phyloP scores from a whole-genome alignment of 2,329 filamentous ascomycete genomes.

The Fusarium ambrosium region DNA sequence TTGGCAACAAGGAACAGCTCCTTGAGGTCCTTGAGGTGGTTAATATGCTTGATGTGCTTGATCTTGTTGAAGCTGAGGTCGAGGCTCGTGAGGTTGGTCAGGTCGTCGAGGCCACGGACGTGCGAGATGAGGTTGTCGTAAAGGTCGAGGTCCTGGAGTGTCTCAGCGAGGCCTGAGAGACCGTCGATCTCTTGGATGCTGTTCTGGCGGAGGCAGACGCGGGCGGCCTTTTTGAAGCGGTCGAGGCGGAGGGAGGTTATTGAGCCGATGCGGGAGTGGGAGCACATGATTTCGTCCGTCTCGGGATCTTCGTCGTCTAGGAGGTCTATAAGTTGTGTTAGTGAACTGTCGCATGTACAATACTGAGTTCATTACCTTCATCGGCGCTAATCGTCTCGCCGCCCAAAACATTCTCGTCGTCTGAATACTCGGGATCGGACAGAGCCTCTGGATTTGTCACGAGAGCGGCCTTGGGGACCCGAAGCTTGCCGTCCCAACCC shows the following conservation, averaged over 20 bases:
- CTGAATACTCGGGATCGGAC: conserved; percentile 88
- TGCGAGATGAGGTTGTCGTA: conserved; percentile 97
- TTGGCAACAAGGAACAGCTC: conserved; percentile 96
- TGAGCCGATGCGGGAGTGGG: conserved; percentile 87
- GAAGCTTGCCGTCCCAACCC: conserved; percentile 88
- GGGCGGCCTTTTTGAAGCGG: conserved; percentile 81
- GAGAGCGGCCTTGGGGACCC: conserved; percentile 72
- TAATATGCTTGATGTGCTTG: conserved; percentile 94
- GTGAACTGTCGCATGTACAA: conserved; percentile 23
- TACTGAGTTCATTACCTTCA: conserved; percentile 70
- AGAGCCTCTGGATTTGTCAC: conserved; percentile 85
- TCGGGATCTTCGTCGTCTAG: conserved; percentile 72
- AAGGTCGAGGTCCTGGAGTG: conserved; percentile 87
- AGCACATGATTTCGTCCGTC: conserved; percentile 85
- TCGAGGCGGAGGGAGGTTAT: conserved; percentile 84
- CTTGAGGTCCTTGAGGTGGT: conserved; percentile 80
- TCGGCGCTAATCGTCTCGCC: conserved; percentile 85
- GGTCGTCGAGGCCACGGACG: conserved; percentile 83
- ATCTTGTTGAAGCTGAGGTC: conserved; percentile 99
- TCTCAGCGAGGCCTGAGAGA: conserved; percentile 73
- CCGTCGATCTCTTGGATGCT: conserved; percentile 85
- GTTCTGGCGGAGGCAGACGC: conserved; percentile 94
- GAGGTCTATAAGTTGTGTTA: conserved; percentile 61
- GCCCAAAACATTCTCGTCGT: conserved; percentile 74
- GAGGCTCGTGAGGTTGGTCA: conserved; percentile 81